Base-by-base conservation (phyloP, 306 rosid genomes). In the Citrullus mucosospermus region DNA sequence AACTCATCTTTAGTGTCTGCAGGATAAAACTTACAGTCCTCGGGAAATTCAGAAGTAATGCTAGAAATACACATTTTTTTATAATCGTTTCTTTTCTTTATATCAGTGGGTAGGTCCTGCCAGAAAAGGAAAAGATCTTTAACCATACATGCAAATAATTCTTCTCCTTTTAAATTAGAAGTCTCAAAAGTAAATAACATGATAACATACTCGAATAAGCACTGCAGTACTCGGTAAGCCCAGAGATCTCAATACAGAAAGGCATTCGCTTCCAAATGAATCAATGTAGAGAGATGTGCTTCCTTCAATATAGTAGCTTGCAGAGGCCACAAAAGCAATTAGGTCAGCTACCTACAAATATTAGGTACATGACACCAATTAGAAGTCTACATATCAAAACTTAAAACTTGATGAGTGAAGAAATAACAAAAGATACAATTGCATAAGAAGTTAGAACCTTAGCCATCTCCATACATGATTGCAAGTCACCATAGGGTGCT, bases 161-260 rank as follows among this genome's bases (percentile, higher is more conserved):
- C 51, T 66, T 50, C 44, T 67, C 60, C 13, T 67, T 13, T 72
- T n/a, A 14, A 0, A 67, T 50, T 6, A 34, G 0, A 71, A 13
- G 41, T 79, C 18, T 63, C 59, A 16, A 6, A 61, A 67, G 9
- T 57, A 78, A 48, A 79, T 74, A 62, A 77, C 61, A 76, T 62
- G 67, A 74, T 63, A 78, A 87, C 99, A 81, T 91, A 95, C 99
- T 46, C 97, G 92, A 70, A 95, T 79, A 65, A 95, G 91, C 77
- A 91, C 97, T 22, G 77, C 91, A 18, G 97, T 91, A 88, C 97
- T 92, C 9, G 98, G 99, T 85, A 95, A 85, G 78, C 99, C 99
- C 79, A 95, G 87, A 66, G 97, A 89, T 80, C 92, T 91, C 80
- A 91, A 91, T 54, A 95, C 90, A 17, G 99, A 95, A 83, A 95